Conservation (phyloP, 176 grass and related monocot genomes). For the Canna indica region DNA sequence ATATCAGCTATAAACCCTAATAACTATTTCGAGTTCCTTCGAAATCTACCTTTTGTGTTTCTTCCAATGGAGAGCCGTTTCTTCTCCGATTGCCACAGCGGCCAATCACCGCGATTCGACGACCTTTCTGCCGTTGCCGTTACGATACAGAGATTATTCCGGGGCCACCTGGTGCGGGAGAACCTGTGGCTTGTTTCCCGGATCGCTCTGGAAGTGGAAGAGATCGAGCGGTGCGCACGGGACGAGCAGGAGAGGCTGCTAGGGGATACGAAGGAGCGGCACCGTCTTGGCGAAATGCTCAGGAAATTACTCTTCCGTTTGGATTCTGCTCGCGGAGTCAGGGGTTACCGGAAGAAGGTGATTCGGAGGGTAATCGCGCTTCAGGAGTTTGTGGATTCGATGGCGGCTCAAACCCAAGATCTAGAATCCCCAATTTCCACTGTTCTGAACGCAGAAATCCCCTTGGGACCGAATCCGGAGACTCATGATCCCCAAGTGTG, state of each 20-base stretch:
- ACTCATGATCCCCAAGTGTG: no score
- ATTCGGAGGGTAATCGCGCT: slow-evolving; percentile 42
- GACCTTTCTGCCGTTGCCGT: neutral
- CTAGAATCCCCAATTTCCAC: neutral
- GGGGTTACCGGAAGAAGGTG: slow-evolving; percentile 55
- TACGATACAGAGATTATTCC: slow-evolving; percentile 39
- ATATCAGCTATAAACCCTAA: no score
- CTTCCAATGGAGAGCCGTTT: no score
- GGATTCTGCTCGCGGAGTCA: slow-evolving; percentile 46
- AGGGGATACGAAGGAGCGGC: neutral
- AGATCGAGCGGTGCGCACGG: neutral
- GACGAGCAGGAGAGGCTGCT: neutral
- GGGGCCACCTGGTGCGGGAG: slow-evolving; percentile 44
- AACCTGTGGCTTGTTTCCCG: neutral
- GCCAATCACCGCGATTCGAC: no score
- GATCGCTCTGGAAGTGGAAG: neutral
- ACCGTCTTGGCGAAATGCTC: slow-evolving; percentile 36
- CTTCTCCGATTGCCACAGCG: no score
- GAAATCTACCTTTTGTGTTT: no score
- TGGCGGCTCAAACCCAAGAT: slow-evolving; percentile 11
- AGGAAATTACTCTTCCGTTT: slow-evolving; percentile 47
- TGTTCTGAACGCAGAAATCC: no score
- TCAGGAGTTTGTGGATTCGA: slow-evolving; percentile 55
- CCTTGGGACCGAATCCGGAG: no score
- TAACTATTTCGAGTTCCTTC: no score